Percentiles rank a stretch among this genome's conserved stretches.
Evolutionary conservation across 202 grass and related monocot genomes (phyloP).

Genomic region (Zoysia matrella): DNA sequence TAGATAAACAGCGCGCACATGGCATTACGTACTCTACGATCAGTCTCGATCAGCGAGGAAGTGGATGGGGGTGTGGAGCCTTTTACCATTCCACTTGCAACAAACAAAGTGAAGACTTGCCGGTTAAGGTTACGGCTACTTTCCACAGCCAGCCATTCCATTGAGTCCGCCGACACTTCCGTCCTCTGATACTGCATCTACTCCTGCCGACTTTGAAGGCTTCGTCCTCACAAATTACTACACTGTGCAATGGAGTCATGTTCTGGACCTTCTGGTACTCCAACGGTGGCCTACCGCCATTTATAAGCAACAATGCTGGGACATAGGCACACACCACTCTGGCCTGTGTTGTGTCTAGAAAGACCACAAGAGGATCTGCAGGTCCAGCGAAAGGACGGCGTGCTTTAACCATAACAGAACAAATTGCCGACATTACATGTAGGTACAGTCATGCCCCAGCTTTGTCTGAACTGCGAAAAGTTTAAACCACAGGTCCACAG

Average conservation of each 20-base stretch:
- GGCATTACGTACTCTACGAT: no score
- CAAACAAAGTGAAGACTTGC: neutral
- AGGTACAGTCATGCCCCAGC: neutral
- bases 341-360: no score
- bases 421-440: no score
- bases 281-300: neutral
- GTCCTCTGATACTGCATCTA: neutral
- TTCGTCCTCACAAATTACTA: constrained; percentile 6
- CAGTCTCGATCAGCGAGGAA: no score
- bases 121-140: neutral
- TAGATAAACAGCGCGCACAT: no score
- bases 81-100: neutral
- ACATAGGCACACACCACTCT: neutral
- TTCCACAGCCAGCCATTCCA: neutral
- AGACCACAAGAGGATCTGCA: no score
- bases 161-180: neutral
- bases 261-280: constrained; percentile 3
- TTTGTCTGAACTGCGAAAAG: neutral
- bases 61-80: no score
- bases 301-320: neutral
- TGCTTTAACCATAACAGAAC: no score
- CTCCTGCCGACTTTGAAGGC: neutral
- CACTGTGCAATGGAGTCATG: neutral
- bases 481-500: no score
- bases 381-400: no score